Percentiles rank a stretch among this genome's conserved stretches.
These are phyloP conservation scores for Microsporum audouinii DNA, from an alignment of 2,329 filamentous ascomycete genomes.

Conservation along the genomic window DNA sequence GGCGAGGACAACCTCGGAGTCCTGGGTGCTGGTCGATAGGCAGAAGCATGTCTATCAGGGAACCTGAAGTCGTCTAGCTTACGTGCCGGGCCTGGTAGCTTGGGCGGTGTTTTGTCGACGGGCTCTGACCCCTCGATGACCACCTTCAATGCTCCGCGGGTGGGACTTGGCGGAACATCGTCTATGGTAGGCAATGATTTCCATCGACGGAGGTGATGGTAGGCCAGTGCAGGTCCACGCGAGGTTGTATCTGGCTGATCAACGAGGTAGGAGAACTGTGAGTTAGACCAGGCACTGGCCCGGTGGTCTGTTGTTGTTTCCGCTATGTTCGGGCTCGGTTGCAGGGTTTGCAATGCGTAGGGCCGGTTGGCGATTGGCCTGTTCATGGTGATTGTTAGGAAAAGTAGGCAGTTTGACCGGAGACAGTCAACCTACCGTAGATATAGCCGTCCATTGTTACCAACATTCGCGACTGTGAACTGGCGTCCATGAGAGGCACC, in stretches of 20 bases:
- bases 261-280: conserved; percentile 30
- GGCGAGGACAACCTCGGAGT: not conserved
- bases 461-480: conserved; percentile 71
- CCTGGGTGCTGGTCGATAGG: conserved; percentile 43
- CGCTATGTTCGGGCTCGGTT: conserved; percentile 21
- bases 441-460: conserved; percentile 73
- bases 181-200: conserved; percentile 68
- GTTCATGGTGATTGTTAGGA: not conserved
- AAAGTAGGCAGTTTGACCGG: not conserved
- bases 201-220: conserved; percentile 37
- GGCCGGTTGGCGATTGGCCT: conserved; percentile 12
- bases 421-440: conserved; percentile 50
- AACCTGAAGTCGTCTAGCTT: conserved; percentile 72
- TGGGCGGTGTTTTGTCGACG: conserved; percentile 54
- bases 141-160: conserved; percentile 58
- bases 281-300: conserved; percentile 30
- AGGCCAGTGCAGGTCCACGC: not conserved
- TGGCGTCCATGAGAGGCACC: conserved; percentile 46
- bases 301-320: conserved; percentile 26
- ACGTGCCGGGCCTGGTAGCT: conserved; percentile 73
- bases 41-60: conserved; percentile 60
- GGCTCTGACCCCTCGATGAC: conserved; percentile 63
- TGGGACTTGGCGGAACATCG: conserved; percentile 42
- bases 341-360: conserved; percentile 23
- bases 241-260: conserved; percentile 33